Percentiles rank a stretch among this genome's conserved stretches.
These are phyloP conservation scores for Detonula confervacea DNA, from an alignment of 352 stramenopile genomes.

Conservation along the genomic window DNA sequence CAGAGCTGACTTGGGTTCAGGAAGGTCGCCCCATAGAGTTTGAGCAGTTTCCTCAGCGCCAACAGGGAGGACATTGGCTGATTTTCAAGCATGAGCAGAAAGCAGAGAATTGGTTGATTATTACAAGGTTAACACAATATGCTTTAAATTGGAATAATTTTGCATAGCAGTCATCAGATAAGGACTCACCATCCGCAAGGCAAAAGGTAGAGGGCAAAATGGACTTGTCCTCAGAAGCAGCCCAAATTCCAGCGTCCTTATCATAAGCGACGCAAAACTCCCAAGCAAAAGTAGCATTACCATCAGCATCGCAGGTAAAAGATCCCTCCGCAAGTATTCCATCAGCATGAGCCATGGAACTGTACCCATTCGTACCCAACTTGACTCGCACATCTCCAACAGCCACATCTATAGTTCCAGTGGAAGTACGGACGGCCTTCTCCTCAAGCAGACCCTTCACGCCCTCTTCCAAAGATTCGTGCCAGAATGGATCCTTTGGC, in stretches of 20 bases:
- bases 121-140: conserved; percentile 1
- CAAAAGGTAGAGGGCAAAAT: conserved; percentile 47
- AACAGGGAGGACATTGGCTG: conserved; percentile 68
- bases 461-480: conserved; percentile 51
- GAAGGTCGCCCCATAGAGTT: conserved; percentile 70
- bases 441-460: conserved; percentile 58
- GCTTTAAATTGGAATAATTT: not conserved
- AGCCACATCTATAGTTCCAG: conserved; percentile 60
- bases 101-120: not conserved
- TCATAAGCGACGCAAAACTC: conserved; percentile 55
- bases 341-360: conserved; percentile 60
- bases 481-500: conserved; percentile 56
- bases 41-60: conserved; percentile 60
- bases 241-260: conserved; percentile 52
- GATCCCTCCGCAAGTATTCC: conserved; percentile 71
- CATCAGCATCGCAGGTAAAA: conserved; percentile 62
- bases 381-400: conserved; percentile 68
- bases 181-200: conserved; percentile 69
- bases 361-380: conserved; percentile 69
- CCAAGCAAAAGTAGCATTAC: conserved; percentile 64
- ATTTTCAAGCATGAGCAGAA: conserved; percentile 9
- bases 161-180: not conserved
- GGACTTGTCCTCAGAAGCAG: conserved; percentile 32
- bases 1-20: conserved; percentile 68
- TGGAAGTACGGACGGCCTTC: conserved; percentile 56